These are phyloP conservation scores for Ophiostoma perfectum DNA, from an alignment of 2,329 filamentous ascomycete genomes.

Conservation along the genomic window DNA sequence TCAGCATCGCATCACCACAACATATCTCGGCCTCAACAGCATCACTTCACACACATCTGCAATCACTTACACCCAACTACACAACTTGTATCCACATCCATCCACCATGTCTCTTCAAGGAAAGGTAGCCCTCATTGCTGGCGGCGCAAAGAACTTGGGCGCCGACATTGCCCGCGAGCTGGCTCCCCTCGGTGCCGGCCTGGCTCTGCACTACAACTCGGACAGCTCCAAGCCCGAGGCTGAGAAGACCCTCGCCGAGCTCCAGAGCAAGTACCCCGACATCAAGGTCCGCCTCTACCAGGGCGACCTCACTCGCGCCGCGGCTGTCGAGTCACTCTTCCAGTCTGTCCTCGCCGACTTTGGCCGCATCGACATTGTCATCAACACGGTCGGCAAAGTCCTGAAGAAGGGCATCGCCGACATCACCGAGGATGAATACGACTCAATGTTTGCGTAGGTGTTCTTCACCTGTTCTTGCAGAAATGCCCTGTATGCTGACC, in stretches of 20 bases:
- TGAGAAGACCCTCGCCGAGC: conserved; percentile 34
- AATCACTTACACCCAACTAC: background rate
- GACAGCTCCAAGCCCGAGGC: conserved; percentile 36
- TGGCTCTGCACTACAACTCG: conserved; percentile 37
- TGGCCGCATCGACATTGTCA: conserved; percentile 43
- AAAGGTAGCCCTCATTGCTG: conserved; percentile 40
- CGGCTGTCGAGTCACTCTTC: conserved; percentile 40
- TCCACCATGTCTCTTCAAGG: conserved; percentile 24
- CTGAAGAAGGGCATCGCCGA: conserved; percentile 43
- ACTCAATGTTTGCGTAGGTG: conserved; percentile 43
- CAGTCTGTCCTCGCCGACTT: conserved; percentile 38
- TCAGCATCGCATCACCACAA: background rate
- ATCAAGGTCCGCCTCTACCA: conserved; percentile 39
- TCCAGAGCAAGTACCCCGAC: conserved; percentile 33
- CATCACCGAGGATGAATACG: conserved; percentile 42
- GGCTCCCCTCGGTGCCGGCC: conserved; percentile 33
- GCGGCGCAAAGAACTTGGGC: conserved; percentile 40
- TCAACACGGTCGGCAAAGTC: conserved; percentile 48
- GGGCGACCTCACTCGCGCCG: conserved; percentile 39
- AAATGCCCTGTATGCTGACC: background rate
- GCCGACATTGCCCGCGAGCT: conserved; percentile 37
- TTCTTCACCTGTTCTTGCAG: background rate
- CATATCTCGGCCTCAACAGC: background rate
- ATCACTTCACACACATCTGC: background rate
- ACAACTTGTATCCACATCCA: background rate